These are phyloP conservation scores for Cystobasidium tubakii DNA, from an alignment of 768 basidiomycete genomes.

Conservation along the genomic window DNA sequence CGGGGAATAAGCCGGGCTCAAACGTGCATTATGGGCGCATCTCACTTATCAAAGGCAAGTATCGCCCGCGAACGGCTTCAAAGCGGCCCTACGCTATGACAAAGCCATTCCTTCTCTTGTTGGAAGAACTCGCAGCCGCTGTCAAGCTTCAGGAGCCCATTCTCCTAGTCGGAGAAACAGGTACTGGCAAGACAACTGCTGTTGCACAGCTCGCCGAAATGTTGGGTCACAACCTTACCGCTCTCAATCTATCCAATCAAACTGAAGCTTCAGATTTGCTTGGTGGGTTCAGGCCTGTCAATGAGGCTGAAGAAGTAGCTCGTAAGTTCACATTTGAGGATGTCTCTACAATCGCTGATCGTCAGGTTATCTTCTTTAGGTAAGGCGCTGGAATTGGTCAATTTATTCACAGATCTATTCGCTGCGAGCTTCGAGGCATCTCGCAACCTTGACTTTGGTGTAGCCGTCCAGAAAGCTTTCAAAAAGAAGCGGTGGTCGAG, in stretches of 20 bases:
- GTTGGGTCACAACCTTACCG: constrained; percentile 69
- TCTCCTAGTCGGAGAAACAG: constrained; percentile 91
- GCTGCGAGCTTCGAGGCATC: constrained; percentile 77
- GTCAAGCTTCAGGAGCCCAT: constrained; percentile 72
- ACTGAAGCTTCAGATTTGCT: constrained; percentile 90
- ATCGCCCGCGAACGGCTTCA: constrained; percentile 45
- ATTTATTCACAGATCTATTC: constrained; percentile 71
- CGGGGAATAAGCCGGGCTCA: constrained; percentile 60
- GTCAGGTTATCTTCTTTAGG: no score
- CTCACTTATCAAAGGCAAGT: constrained; percentile 47
- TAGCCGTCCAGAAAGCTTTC: constrained; percentile 72
- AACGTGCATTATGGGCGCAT: constrained; percentile 53
- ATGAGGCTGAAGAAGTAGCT: constrained; percentile 55
- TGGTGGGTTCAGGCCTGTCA: constrained; percentile 93
- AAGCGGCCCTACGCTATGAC: constrained; percentile 78
- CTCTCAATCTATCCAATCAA: constrained; percentile 90
- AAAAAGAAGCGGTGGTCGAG: constrained; percentile 78
- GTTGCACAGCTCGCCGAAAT: constrained; percentile 77
- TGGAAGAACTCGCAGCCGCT: constrained; percentile 72
- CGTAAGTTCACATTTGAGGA: constrained; percentile 36
- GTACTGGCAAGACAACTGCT: constrained; percentile 95
- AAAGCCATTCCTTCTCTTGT: constrained; percentile 68
- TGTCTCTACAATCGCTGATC: neutral
- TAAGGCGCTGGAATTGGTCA: constrained; percentile 40
- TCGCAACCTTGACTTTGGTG: constrained; percentile 80